These are phyloP conservation scores for Talaromyces sp. DNA, from an alignment of 2,329 filamentous ascomycete genomes.

Conservation along the genomic window DNA sequence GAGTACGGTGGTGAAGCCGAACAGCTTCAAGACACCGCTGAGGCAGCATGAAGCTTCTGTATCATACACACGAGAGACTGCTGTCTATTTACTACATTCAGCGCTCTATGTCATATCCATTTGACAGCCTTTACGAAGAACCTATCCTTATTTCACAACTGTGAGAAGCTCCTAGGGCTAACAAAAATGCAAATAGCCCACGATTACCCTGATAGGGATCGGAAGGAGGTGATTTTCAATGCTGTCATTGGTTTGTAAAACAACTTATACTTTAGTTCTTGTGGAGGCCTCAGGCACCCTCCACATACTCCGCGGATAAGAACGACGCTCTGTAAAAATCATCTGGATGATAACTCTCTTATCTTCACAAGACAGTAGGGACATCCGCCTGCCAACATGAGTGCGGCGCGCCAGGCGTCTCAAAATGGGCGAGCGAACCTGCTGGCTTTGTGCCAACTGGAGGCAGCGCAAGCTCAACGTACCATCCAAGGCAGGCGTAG, in stretches of 20 bases:
- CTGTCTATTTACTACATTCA: background rate
- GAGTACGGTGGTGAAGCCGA: background rate
- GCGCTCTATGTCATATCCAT: no score
- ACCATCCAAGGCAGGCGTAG: background rate
- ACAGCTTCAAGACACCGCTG: background rate
- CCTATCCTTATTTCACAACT: no score
- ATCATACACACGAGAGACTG: background rate
- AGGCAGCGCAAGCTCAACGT: conserved; percentile 29
- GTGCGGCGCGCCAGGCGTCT: conserved; percentile 13
- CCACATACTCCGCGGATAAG: background rate
- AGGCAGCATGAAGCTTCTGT: background rate
- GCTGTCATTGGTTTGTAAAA: background rate
- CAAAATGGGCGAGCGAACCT: conserved; percentile 26
- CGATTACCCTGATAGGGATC: background rate
- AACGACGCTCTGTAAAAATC: conserved; percentile 32
- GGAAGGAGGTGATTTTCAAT: background rate
- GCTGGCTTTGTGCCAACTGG: conserved; percentile 27
- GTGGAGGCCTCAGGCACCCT: background rate
- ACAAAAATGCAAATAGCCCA: background rate
- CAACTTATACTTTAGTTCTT: background rate
- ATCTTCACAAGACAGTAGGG: background rate
- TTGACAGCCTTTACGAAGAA: no score
- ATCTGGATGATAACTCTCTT: conserved; percentile 19
- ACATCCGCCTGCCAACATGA: conserved; percentile 37
- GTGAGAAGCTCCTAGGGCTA: background rate